Evolutionary conservation across 805 yeast species (phyloP).

Genomic region (Yamadazyma tumulicola): DNA sequence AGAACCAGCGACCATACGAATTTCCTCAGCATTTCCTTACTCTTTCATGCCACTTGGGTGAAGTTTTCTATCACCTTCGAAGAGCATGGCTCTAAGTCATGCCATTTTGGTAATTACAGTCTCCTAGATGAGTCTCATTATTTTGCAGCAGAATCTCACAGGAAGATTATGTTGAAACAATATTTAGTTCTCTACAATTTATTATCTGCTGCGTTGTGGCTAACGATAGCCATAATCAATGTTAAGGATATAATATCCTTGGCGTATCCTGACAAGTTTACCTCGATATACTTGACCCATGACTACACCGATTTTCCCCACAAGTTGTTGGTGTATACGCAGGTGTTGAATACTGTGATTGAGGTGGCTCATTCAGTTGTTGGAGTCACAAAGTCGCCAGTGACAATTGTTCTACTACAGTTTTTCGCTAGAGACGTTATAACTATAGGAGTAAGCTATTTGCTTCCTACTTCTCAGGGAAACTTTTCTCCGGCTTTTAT

Average conservation of each 20-base stretch:
- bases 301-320: slow-evolving; percentile 23
- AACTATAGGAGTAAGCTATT: slow-evolving; percentile 24
- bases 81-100: too few species aligned
- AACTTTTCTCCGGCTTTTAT: slow-evolving; percentile 21
- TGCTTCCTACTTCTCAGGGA: slow-evolving; percentile 27
- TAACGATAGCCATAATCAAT: not conserved
- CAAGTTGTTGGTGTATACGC: slow-evolving; percentile 21
- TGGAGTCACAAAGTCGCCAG: slow-evolving; percentile 28
- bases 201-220: slow-evolving; percentile 3
- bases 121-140: too few species aligned
- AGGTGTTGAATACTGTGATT: slow-evolving; percentile 21
- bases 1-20: too few species aligned
- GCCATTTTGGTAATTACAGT: too few species aligned
- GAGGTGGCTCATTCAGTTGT: slow-evolving; percentile 22
- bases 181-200: too few species aligned
- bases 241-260: slow-evolving; percentile 1
- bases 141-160: too few species aligned
- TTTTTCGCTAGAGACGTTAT: slow-evolving; percentile 27
- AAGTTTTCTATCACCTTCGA: too few species aligned
- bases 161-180: too few species aligned
- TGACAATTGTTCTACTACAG: slow-evolving; percentile 23
- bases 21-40: too few species aligned
- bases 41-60: too few species aligned
- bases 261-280: too few species aligned
- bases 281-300: not conserved